These are phyloP conservation scores for Xylaria intraflava DNA, from an alignment of 495 filamentous ascomycete species.

Conservation along the genomic window DNA sequence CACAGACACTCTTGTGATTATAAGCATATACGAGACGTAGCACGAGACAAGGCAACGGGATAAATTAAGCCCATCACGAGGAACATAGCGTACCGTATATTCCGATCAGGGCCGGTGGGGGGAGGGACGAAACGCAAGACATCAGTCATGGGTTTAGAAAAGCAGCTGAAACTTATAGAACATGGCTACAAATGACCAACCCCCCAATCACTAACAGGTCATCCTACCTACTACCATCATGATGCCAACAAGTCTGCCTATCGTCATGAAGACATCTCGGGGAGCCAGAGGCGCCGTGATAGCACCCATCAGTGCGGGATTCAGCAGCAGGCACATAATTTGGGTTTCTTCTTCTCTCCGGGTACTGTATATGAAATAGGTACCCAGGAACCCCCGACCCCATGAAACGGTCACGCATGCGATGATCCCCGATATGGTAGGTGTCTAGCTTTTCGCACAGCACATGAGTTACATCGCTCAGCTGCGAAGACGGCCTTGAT, in stretches of 20 bases:
- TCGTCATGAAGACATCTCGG: no score
- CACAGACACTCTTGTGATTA: neutral
- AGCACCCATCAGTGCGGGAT: no score
- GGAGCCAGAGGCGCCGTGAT: no score
- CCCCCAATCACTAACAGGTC: no score
- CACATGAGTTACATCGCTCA: constrained; percentile 8
- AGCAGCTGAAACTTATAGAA: neutral
- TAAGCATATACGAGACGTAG: neutral
- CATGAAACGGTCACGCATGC: neutral
- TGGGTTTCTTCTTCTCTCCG: neutral
- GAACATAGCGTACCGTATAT: neutral
- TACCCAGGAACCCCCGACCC: neutral
- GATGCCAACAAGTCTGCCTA: neutral
- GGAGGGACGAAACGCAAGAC: neutral
- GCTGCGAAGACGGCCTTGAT: neutral
- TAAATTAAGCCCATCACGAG: neutral
- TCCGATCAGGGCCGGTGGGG: neutral
- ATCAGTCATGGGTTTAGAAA: neutral
- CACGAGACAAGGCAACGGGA: neutral
- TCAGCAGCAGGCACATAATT: neutral
- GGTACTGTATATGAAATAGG: neutral
- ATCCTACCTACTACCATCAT: neutral
- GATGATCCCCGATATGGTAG: neutral
- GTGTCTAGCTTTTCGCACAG: neutral
- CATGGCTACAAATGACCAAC: no score